Conservation (phyloP, 2,329 filamentous ascomycete species). For the Botryotinia narcissicola region DNA sequence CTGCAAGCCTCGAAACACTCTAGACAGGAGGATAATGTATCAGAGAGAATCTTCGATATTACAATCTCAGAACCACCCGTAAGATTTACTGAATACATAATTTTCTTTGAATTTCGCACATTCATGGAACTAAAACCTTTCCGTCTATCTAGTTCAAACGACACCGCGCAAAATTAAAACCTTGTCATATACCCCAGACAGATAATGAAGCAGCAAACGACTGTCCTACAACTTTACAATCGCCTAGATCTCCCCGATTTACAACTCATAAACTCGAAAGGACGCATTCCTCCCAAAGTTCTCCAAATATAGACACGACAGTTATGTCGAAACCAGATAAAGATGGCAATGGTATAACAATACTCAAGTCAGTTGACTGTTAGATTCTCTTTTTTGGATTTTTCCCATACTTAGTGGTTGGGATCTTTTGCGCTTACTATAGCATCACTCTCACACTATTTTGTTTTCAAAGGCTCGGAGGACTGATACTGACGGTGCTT, state of each 20-base stretch:
- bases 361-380: conserved; percentile 52
- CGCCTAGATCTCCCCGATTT: conserved; percentile 50
- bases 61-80: conserved; percentile 31
- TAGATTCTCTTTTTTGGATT: background rate
- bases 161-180: conserved; percentile 31
- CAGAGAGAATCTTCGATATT: conserved; percentile 9
- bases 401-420: background rate
- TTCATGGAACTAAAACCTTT: conserved; percentile 4
- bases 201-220: conserved; percentile 36
- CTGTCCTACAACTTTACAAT: conserved; percentile 6
- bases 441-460: background rate
- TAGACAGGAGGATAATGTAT: conserved; percentile 26
- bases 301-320: conserved; percentile 24
- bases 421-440: background rate
- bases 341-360: conserved; percentile 45
- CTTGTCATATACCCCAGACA: conserved; percentile 40
- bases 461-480: background rate
- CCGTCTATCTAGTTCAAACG: conserved; percentile 30
- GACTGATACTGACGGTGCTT: background rate
- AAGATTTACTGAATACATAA: background rate
- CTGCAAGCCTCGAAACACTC: conserved; percentile 31
- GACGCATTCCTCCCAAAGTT: conserved; percentile 45
- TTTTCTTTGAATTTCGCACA: background rate
- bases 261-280: conserved; percentile 47
- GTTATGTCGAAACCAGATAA: conserved; percentile 17